These are phyloP conservation scores for Saksenaea vasiformis DNA, from an alignment of 371 early-diverging fungal species.

Conservation along the genomic window DNA sequence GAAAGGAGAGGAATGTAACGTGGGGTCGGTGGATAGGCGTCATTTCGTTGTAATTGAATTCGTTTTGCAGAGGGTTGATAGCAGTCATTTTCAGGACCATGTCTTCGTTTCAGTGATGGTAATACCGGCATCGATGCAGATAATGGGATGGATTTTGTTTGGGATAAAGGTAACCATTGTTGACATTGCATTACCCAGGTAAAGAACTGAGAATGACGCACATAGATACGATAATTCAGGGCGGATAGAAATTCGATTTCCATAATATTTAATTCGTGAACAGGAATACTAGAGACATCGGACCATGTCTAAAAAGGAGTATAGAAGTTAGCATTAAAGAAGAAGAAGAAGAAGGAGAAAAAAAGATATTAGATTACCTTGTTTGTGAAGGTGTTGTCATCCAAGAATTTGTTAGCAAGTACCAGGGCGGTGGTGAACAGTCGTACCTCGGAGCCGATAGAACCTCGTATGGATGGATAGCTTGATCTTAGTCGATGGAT, in stretches of 20 bases:
- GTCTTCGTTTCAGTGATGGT: conserved; percentile 11
- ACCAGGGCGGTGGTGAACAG: conserved; percentile 68
- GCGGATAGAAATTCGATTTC: conserved; percentile 72
- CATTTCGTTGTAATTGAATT: neutral
- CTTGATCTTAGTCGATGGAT: conserved; percentile 38
- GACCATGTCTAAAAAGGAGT: conserved; percentile 63
- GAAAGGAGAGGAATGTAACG: conserved; percentile 11
- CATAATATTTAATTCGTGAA: conserved; percentile 70
- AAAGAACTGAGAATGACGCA: conserved; percentile 37
- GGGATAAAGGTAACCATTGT: conserved; percentile 16
- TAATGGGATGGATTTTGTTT: conserved; percentile 4
- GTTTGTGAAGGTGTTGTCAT: conserved; percentile 73
- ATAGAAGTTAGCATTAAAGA: neutral
- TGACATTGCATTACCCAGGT: conserved; percentile 46
- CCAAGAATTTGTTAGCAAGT: conserved; percentile 67
- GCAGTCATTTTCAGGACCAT: conserved; percentile 7
- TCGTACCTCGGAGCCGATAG: conserved; percentile 62
- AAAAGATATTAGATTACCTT: conserved; percentile 32
- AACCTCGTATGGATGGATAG: conserved; percentile 42
- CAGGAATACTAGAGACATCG: conserved; percentile 66
- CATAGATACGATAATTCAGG: conserved; percentile 53
- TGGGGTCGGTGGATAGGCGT: conserved; percentile 15
- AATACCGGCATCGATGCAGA: conserved; percentile 17
- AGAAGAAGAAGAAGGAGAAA: neutral
- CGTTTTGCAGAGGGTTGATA: conserved; percentile 4